Evolutionary conservation across 2,329 filamentous ascomycete genomes (phyloP).

Genomic region (Rhynchosporium secalis): DNA sequence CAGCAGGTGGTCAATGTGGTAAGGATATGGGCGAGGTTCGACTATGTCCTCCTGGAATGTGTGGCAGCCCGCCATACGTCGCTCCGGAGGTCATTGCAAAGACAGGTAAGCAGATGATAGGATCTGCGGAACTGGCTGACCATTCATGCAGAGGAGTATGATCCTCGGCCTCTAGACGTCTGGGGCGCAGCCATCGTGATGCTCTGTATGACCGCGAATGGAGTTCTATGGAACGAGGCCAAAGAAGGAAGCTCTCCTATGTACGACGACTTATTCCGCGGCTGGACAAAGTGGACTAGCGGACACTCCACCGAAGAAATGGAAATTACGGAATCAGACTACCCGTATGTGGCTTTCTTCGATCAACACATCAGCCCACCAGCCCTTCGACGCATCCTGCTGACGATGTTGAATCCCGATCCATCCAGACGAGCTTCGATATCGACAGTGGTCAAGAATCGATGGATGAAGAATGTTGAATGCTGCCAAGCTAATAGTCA

Average conservation of each 20-base stretch:
- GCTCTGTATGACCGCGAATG: slow-evolving; percentile 72
- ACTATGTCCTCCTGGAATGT: slow-evolving; percentile 75
- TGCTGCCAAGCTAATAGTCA: slow-evolving; percentile 76
- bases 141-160: slow-evolving; percentile 52
- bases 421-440: slow-evolving; percentile 71
- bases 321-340: slow-evolving; percentile 57
- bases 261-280: slow-evolving; percentile 64
- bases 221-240: slow-evolving; percentile 73
- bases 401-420: slow-evolving; percentile 82
- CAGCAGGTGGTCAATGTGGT: slow-evolving; percentile 72
- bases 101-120: slow-evolving; percentile 45
- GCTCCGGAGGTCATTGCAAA: slow-evolving; percentile 80
- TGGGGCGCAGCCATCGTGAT: slow-evolving; percentile 86
- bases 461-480: slow-evolving; percentile 73
- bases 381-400: slow-evolving; percentile 67
- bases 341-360: slow-evolving; percentile 65
- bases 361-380: slow-evolving; percentile 67
- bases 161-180: slow-evolving; percentile 78
- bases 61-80: slow-evolving; percentile 83
- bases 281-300: slow-evolving; percentile 68
- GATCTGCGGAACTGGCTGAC: neutral
- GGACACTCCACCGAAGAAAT: slow-evolving; percentile 50
- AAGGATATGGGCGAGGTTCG: slow-evolving; percentile 70
- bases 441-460: slow-evolving; percentile 64
- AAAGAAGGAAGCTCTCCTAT: slow-evolving; percentile 48